phyloP scores from a whole-genome alignment of 768 basidiomycete species.

The Leccinum aurantiacum region DNA sequence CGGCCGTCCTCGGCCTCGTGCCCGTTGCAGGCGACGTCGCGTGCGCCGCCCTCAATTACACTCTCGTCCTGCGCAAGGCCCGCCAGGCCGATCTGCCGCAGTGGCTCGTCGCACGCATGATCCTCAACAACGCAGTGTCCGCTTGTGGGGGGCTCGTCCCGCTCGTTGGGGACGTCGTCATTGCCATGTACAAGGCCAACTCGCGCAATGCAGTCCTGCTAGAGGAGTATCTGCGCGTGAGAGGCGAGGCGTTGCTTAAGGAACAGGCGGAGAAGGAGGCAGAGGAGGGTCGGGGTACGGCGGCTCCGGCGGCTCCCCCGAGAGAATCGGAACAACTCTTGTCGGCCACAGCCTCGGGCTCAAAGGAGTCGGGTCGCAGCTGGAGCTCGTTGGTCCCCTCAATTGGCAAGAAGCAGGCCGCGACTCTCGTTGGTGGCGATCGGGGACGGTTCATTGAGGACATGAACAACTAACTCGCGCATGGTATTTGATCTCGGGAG shows the following conservation, averaged over 20 bases:
- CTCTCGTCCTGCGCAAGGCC: constrained; percentile 74
- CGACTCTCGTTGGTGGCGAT: constrained; percentile 18
- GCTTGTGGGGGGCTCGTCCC: constrained; percentile 69
- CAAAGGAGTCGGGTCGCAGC: constrained; percentile 31
- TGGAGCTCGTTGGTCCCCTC: constrained; percentile 17
- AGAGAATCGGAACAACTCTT: constrained; percentile 39
- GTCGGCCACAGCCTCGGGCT: constrained; percentile 56
- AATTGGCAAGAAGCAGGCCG: background rate
- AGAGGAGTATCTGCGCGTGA: constrained; percentile 78
- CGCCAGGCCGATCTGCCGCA: constrained; percentile 65
- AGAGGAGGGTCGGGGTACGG: constrained; percentile 14
- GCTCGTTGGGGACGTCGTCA: constrained; percentile 68
- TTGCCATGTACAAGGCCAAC: constrained; percentile 85
- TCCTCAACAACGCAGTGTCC: constrained; percentile 71
- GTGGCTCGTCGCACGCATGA: constrained; percentile 74
- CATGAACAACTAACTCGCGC: background rate
- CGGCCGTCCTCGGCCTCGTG: constrained; percentile 65
- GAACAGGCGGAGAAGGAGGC: constrained; percentile 38
- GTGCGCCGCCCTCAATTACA: constrained; percentile 66
- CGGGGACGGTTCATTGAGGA: background rate
- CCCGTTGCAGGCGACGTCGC: constrained; percentile 70
- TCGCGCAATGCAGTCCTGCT: constrained; percentile 84
- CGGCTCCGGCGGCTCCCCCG: constrained; percentile 24
- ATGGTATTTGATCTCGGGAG: background rate
- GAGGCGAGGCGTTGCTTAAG: constrained; percentile 73